These are phyloP conservation scores for Metschnikowia santaceciliae DNA, from an alignment of 805 yeast species.

Conservation along the genomic window DNA sequence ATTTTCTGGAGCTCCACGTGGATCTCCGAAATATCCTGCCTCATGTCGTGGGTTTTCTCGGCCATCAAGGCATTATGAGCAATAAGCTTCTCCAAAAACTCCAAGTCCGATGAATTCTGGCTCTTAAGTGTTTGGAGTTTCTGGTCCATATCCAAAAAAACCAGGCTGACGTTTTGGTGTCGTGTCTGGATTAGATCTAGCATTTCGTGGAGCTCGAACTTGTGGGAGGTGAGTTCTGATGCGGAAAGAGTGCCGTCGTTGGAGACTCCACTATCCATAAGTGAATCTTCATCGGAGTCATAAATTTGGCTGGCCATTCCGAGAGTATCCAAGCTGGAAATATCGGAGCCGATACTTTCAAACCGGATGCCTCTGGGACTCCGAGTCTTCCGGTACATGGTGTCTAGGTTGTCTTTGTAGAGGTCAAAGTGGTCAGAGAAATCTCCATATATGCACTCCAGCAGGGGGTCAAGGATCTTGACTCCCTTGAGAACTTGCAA, in stretches of 20 bases:
- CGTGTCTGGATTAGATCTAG: slow-evolving; percentile 10
- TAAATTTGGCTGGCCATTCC: slow-evolving; percentile 1
- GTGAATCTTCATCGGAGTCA: slow-evolving; percentile 19
- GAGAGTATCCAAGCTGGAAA: slow-evolving; percentile 6
- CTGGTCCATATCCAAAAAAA: slow-evolving; percentile 6
- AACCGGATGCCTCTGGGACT: not conserved
- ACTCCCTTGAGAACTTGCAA: slow-evolving; percentile 15
- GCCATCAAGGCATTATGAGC: slow-evolving; percentile 14
- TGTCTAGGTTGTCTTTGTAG: slow-evolving; percentile 12
- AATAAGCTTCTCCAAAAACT: slow-evolving; percentile 12
- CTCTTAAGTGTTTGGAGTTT: slow-evolving; percentile 9
- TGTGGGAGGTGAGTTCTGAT: not conserved
- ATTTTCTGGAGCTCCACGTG: slow-evolving; percentile 5
- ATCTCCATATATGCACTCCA: slow-evolving; percentile 15
- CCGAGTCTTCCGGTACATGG: slow-evolving; percentile 5
- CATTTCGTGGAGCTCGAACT: slow-evolving; percentile 11
- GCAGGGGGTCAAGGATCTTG: slow-evolving; percentile 16
- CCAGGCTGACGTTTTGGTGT: slow-evolving; percentile 9
- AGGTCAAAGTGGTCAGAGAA: slow-evolving; percentile 8
- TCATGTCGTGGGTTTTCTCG: slow-evolving; percentile 15
- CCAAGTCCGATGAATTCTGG: slow-evolving; percentile 14
- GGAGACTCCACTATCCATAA: slow-evolving; percentile 17
- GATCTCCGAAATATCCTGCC: slow-evolving; percentile 11
- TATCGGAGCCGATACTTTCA: slow-evolving; percentile 1
- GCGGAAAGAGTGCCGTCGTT: not conserved